phyloP scores from a whole-genome alignment of 768 basidiomycete genomes.

The Paxillus involutus region DNA sequence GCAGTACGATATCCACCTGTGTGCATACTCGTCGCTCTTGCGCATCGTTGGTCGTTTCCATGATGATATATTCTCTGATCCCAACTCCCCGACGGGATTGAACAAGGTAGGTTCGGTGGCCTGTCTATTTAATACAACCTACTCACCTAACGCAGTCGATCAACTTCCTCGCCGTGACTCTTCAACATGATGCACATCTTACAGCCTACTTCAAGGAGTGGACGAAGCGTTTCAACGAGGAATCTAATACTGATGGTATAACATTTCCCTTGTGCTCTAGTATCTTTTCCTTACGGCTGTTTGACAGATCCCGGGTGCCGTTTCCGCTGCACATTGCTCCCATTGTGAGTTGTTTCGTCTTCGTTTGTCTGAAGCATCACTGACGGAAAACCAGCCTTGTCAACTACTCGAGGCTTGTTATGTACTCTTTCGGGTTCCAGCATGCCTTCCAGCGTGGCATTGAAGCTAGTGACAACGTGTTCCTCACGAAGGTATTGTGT shows the following conservation, averaged over 20 bases:
- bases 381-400: constrained; percentile 50
- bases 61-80: constrained; percentile 74
- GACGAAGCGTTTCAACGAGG: constrained; percentile 55
- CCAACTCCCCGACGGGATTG: constrained; percentile 61
- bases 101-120: constrained; percentile 53
- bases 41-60: constrained; percentile 74
- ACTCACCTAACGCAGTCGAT: constrained; percentile 45
- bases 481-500: constrained; percentile 59
- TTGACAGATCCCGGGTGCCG: constrained; percentile 52
- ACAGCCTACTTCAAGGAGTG: constrained; percentile 66
- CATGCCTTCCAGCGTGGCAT: constrained; percentile 76
- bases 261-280: neutral
- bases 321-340: constrained; percentile 66
- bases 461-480: constrained; percentile 57
- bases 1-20: constrained; percentile 76
- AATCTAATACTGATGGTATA: constrained; percentile 59
- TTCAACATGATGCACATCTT: constrained; percentile 57
- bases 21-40: constrained; percentile 67
- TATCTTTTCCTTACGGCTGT: neutral
- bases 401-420: constrained; percentile 76
- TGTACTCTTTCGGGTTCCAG: constrained; percentile 87
- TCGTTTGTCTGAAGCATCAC: constrained; percentile 3
- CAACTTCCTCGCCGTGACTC: constrained; percentile 66
- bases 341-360: constrained; percentile 57
- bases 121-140: constrained; percentile 4